Percentiles rank a stretch among this genome's conserved stretches.
These are phyloP conservation scores for Lasiodiplodia gonubiensis DNA, from an alignment of 2,329 filamentous ascomycete species.

Conservation along the genomic window DNA sequence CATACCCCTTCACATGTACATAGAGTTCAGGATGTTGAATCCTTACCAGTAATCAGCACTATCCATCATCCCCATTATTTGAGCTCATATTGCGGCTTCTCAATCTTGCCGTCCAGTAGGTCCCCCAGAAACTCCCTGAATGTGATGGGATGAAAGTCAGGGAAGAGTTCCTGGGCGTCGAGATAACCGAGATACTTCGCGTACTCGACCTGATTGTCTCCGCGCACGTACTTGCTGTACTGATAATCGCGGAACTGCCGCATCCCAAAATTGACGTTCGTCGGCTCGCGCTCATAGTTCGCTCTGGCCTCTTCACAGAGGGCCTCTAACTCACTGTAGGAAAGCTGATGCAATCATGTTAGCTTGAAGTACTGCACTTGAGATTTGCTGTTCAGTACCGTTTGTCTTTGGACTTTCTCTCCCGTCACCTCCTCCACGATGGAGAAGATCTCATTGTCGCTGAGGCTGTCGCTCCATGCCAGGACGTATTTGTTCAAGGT, in stretches of 20 bases:
- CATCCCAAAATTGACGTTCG: not conserved
- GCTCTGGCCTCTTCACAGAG: not conserved
- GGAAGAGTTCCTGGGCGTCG: conserved; percentile 59
- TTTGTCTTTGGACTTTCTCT: conserved; percentile 44
- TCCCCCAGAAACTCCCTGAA: conserved; percentile 2
- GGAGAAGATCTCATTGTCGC: conserved; percentile 54
- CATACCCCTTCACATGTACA: too few relatives aligned
- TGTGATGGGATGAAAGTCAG: conserved; percentile 47
- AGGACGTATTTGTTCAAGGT: conserved; percentile 62
- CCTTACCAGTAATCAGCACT: too few relatives aligned
- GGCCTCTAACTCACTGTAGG: not conserved
- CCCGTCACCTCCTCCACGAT: conserved; percentile 56
- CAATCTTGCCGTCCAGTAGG: not conserved
- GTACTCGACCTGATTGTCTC: conserved; percentile 60
- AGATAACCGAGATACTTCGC: conserved; percentile 63
- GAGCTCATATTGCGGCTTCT: not conserved
- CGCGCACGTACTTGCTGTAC: conserved; percentile 50
- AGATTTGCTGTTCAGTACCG: not conserved
- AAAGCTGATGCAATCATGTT: not conserved
- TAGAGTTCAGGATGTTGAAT: too few relatives aligned
- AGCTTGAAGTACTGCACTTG: not conserved
- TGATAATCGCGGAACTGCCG: not conserved
- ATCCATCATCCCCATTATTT: too few relatives aligned
- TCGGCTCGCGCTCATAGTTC: not conserved
- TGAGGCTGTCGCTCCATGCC: conserved; percentile 54